These are phyloP conservation scores for Leishmania tropica DNA, from an alignment of 208 protist genomes.

Conservation along the genomic window DNA sequence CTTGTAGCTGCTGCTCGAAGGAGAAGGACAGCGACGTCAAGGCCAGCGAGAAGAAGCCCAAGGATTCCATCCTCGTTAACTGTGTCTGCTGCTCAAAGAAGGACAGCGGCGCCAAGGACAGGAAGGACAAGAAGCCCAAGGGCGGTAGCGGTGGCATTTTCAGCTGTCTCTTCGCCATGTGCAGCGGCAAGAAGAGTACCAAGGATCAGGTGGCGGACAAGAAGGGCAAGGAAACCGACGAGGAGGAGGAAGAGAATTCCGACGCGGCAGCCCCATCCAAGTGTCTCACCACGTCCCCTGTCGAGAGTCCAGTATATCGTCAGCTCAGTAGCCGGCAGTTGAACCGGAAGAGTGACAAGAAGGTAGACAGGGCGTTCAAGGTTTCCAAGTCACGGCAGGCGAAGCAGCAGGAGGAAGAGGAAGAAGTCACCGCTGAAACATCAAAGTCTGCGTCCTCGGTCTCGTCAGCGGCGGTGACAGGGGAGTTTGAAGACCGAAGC, in stretches of 20 bases:
- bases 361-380: slow-evolving; percentile 8
- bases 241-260: slow-evolving; percentile 12
- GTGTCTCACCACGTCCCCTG: neutral
- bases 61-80: neutral
- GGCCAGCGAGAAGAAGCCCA: neutral
- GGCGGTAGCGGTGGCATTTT: neutral
- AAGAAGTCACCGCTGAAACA: neutral
- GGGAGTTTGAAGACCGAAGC: neutral
- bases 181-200: slow-evolving; percentile 1
- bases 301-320: neutral
- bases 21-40: neutral
- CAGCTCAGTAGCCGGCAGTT: slow-evolving; percentile 14
- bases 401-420: neutral
- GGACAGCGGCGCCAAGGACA: slow-evolving; percentile 14
- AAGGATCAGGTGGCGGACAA: slow-evolving; percentile 12
- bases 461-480: neutral
- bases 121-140: slow-evolving; percentile 11
- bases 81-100: neutral
- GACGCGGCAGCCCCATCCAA: neutral
- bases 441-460: neutral
- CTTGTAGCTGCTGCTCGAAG: neutral
- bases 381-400: neutral
- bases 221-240: neutral
- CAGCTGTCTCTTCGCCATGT: slow-evolving; percentile 3
- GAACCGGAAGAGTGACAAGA: slow-evolving; percentile 12